Percentiles rank a stretch among this genome's conserved stretches.
Conservation (phyloP, 2,329 filamentous ascomycete species). For the Aspergillus sp. region DNA sequence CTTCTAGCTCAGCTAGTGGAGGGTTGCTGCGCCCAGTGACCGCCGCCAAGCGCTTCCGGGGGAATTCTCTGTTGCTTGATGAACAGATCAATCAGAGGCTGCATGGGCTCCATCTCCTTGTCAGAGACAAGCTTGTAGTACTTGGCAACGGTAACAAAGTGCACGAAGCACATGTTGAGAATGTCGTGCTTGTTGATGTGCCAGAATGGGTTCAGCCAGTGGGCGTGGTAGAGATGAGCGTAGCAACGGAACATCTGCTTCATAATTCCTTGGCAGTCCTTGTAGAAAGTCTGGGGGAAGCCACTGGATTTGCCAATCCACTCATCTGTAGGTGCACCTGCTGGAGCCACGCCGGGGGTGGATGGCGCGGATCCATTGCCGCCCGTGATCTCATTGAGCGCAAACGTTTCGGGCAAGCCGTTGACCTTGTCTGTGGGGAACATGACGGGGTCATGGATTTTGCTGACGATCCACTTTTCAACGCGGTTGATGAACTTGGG, state of each 20-base stretch:
- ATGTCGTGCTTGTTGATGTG: slow-evolving; percentile 68
- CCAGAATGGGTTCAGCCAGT: slow-evolving; percentile 81
- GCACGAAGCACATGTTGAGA: slow-evolving; percentile 81
- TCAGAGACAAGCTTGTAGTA: slow-evolving; percentile 80
- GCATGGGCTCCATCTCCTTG: slow-evolving; percentile 92
- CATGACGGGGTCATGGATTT: slow-evolving; percentile 83
- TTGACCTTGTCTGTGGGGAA: slow-evolving; percentile 82
- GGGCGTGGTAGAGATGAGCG: slow-evolving; percentile 94
- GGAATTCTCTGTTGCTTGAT: slow-evolving; percentile 84
- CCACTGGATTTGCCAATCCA: slow-evolving; percentile 92
- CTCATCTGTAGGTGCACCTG: slow-evolving; percentile 58
- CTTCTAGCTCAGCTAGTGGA: slow-evolving; percentile 22
- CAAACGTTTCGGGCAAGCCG: slow-evolving; percentile 51
- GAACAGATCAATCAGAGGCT: slow-evolving; percentile 88
- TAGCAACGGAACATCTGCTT: slow-evolving; percentile 99
- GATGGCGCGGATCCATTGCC: slow-evolving; percentile 33
- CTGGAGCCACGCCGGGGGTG: slow-evolving; percentile 40
- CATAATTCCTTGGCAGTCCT: slow-evolving; percentile 89
- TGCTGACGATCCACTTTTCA: slow-evolving; percentile 95
- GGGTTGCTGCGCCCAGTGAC: slow-evolving; percentile 38
- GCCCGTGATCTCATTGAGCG: slow-evolving; percentile 50
- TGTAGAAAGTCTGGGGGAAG: slow-evolving; percentile 84
- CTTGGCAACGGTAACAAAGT: slow-evolving; percentile 76
- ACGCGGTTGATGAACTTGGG: slow-evolving; percentile 93
- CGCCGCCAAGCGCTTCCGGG: slow-evolving; percentile 50